A percentile compares a stretch with the other conserved stretches of the same genome.
These are phyloP conservation scores for Mucor mucedo DNA, from an alignment of 371 early-diverging fungal genomes.

Conservation along the genomic window DNA sequence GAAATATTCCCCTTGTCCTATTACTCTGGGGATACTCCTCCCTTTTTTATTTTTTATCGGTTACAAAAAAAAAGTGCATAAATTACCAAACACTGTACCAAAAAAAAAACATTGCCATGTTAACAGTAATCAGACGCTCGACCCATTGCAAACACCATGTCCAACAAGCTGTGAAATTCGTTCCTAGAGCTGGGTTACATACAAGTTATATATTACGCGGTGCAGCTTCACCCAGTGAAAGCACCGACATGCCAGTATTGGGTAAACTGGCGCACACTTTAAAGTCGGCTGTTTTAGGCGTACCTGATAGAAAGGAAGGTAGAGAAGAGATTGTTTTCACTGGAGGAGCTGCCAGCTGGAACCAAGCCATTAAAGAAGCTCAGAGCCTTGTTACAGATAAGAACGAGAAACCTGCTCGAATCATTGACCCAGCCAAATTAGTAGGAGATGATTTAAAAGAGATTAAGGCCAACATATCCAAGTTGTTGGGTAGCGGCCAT, in stretches of 20 bases:
- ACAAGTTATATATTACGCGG: background rate
- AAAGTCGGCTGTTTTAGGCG: conserved; percentile 28
- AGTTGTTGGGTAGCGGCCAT: conserved; percentile 83
- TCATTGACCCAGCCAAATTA: conserved; percentile 66
- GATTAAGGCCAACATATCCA: conserved; percentile 86
- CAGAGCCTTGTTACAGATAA: conserved; percentile 46
- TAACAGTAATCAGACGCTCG: conserved; percentile 7
- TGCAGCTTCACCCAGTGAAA: conserved; percentile 8
- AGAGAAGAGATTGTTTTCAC: conserved; percentile 36
- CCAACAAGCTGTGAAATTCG: background rate
- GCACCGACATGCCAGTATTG: conserved; percentile 30
- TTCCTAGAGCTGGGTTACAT: conserved; percentile 2
- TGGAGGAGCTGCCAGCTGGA: conserved; percentile 50
- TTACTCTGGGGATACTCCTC: background rate
- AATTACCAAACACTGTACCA: background rate
- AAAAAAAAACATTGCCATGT: background rate
- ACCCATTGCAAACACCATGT: background rate
- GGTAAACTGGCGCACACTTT: conserved; percentile 36
- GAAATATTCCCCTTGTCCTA: conserved; percentile 12
- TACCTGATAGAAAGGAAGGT: conserved; percentile 6
- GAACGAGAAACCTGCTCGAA: conserved; percentile 28
- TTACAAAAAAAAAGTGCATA: background rate
- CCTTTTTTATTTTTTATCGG: background rate
- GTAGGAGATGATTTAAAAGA: conserved; percentile 81
- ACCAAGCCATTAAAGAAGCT: conserved; percentile 60